Base-by-base conservation (phyloP, 2,329 filamentous ascomycete genomes). In the Cephalotrichum gorgonifer region DNA sequence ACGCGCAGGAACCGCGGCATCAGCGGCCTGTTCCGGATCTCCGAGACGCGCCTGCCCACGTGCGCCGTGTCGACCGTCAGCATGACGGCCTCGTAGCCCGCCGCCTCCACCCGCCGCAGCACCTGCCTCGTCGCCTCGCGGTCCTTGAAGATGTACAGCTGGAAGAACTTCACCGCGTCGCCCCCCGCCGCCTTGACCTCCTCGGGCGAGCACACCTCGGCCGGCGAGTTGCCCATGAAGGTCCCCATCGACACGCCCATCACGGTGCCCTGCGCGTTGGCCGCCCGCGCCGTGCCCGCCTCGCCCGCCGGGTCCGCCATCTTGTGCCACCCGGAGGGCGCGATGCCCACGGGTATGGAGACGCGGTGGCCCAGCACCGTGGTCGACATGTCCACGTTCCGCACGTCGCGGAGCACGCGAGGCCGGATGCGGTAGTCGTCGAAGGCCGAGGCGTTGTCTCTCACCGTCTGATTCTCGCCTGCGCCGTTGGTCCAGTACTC, bases 71-170 rank as follows among this genome's bases (percentile, higher is more conserved):
- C 33, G 14, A 38, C 33, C 14, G 33, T 38, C 9, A 38, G 3
- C 3, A 38, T 4, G 33, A 38, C 8, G n/a, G 33, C 33, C 15
- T 35, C 33, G 12, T 6, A 6, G 8, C 33, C 33, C 4, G n/a
- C 3, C 14, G 6, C 3, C 33, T 17, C n/a, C 3, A 20, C 33
- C n/a, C 8, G 14, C n/a, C 9, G 14, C 12, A 38, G 3, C 35
- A 75, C 55, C 43, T 68, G 63, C 20, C 65, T 46, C 1, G 66
- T 71, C 3, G 69, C 60, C 1, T 57, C 54, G 5, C 72, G 64
- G 57, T 79, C 70, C 54, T 71, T 70, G 47, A 78, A 59, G 11
- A 77, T 64, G 55, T 71, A 75, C 53, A 79, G 62, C 56, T 81
- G 77, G 59, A 80, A 73, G n/a, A 67, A 68, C 52, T 75, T 72